Evolutionary conservation across 225 moss, liverwort and hornwort genomes (phyloP).

Genomic region (Polytrichum formosum): DNA sequence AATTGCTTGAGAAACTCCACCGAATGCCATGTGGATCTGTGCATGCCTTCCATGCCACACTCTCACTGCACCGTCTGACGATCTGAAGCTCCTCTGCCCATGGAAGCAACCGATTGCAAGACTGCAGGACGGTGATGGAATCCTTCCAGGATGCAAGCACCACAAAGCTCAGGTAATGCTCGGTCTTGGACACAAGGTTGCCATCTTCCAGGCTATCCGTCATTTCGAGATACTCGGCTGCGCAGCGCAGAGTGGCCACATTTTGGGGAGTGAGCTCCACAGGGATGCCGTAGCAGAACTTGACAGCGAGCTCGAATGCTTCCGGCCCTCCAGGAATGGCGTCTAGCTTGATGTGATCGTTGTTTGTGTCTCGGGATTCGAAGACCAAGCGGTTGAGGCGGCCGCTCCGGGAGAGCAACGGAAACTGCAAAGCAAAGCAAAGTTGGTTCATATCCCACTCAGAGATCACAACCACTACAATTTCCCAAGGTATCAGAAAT

Average conservation of each 20-base stretch:
- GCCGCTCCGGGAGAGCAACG: slow-evolving; percentile 37
- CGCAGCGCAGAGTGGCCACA: slow-evolving; percentile 47
- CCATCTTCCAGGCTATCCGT: slow-evolving; percentile 55
- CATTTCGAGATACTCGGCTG: slow-evolving; percentile 60
- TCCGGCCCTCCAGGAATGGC: slow-evolving; percentile 63
- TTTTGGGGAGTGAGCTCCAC: slow-evolving; percentile 53
- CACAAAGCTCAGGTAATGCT: slow-evolving; percentile 48
- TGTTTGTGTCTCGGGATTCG: slow-evolving; percentile 52
- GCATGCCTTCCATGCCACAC: slow-evolving; percentile 60
- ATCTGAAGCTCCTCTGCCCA: slow-evolving; percentile 55
- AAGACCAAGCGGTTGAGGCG: slow-evolving; percentile 51
- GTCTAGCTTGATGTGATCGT: slow-evolving; percentile 44
- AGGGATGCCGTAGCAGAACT: slow-evolving; percentile 62
- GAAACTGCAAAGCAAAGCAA: slow-evolving; percentile 2
- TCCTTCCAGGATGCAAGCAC: slow-evolving; percentile 68
- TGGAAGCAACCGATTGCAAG: slow-evolving; percentile 42
- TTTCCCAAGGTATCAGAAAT: no score
- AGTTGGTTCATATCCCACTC: neutral
- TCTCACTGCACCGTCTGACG: slow-evolving; percentile 53
- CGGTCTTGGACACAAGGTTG: slow-evolving; percentile 56
- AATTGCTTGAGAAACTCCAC: slow-evolving; percentile 51
- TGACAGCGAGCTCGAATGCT: slow-evolving; percentile 56
- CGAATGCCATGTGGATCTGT: slow-evolving; percentile 56
- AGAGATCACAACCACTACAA: no score
- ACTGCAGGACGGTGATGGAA: slow-evolving; percentile 43